These are phyloP conservation scores for Chlamydomonas asymmetrica DNA, from an alignment of 139 green algal species.

Conservation along the genomic window DNA sequence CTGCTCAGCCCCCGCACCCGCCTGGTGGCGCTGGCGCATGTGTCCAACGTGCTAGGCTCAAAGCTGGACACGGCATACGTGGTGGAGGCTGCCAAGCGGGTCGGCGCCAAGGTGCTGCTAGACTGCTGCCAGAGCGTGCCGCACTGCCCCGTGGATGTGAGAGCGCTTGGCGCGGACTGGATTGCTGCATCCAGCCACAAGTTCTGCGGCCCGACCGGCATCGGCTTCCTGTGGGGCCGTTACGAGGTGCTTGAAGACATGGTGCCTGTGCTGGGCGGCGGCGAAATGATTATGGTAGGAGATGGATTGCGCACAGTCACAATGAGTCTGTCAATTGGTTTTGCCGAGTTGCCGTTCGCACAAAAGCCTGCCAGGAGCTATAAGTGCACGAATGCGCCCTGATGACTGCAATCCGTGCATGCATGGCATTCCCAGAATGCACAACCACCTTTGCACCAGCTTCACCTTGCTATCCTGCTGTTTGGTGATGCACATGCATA, in stretches of 20 bases:
- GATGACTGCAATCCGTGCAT: too few relatives aligned
- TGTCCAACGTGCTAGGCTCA: conserved; percentile 92
- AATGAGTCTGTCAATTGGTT: too few relatives aligned
- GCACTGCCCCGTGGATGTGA: conserved; percentile 93
- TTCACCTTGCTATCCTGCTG: too few relatives aligned
- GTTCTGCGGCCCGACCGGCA: conserved; percentile 95
- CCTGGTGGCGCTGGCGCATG: conserved; percentile 89
- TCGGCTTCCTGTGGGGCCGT: conserved; percentile 97
- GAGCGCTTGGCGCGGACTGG: conserved; percentile 87
- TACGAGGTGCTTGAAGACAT: conserved; percentile 87
- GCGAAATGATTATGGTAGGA: conserved; percentile 99
- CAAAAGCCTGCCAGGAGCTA: too few relatives aligned
- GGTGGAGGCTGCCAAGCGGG: conserved; percentile 49
- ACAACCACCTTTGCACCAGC: too few relatives aligned
- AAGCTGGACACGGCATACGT: conserved; percentile 62
- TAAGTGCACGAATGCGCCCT: too few relatives aligned
- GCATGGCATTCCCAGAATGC: too few relatives aligned
- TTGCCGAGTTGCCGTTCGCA: too few relatives aligned
- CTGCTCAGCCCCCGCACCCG: conserved; percentile 64
- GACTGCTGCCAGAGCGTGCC: conserved; percentile 97
- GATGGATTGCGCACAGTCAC: too few relatives aligned
- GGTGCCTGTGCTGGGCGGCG: conserved; percentile 94
- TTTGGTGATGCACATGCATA: too few relatives aligned
- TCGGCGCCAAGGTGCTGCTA: conserved; percentile 84
- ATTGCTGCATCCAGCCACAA: conserved; percentile 96